Percentiles rank a stretch among this genome's conserved stretches.
Evolutionary conservation across 495 filamentous ascomycete genomes (phyloP).

Genomic region (Staphylotrichum tortipilum): DNA sequence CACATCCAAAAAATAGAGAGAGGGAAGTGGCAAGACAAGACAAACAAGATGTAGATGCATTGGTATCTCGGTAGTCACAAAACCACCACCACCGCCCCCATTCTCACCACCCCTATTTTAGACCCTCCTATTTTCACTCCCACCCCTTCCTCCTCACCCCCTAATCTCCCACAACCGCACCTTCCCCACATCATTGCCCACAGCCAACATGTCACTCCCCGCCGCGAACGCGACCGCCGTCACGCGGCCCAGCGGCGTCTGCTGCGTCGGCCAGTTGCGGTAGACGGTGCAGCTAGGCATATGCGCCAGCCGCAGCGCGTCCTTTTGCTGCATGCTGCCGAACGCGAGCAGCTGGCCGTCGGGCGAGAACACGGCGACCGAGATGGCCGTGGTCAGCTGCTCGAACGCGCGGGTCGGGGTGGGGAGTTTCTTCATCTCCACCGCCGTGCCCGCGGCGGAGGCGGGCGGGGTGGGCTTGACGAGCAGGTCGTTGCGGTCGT

Average conservation of each 20-base stretch:
- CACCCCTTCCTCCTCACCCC: slow-evolving; percentile 14
- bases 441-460: slow-evolving; percentile 33
- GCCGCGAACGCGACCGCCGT: slow-evolving; percentile 70
- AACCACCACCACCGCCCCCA: neutral
- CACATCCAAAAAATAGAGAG: no score
- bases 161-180: slow-evolving; percentile 81
- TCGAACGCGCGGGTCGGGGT: slow-evolving; percentile 63
- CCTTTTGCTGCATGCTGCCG: slow-evolving; percentile 74
- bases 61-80: no score
- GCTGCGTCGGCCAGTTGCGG: slow-evolving; percentile 88
- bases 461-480: slow-evolving; percentile 25
- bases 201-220: slow-evolving; percentile 60
- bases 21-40: no score
- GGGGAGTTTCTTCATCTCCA: slow-evolving; percentile 53
- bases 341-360: slow-evolving; percentile 85
- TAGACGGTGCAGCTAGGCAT: slow-evolving; percentile 88
- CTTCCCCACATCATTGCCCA: slow-evolving; percentile 79
- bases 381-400: slow-evolving; percentile 77
- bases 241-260: slow-evolving; percentile 81
- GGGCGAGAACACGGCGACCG: slow-evolving; percentile 66
- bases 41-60: no score
- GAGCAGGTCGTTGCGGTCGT: slow-evolving; percentile 65
- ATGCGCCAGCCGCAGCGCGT: slow-evolving; percentile 82
- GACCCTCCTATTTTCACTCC: no score
- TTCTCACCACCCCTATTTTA: no score